Conservation (phyloP, 331 rosid genomes). For the Stylosanthes scabra region DNA sequence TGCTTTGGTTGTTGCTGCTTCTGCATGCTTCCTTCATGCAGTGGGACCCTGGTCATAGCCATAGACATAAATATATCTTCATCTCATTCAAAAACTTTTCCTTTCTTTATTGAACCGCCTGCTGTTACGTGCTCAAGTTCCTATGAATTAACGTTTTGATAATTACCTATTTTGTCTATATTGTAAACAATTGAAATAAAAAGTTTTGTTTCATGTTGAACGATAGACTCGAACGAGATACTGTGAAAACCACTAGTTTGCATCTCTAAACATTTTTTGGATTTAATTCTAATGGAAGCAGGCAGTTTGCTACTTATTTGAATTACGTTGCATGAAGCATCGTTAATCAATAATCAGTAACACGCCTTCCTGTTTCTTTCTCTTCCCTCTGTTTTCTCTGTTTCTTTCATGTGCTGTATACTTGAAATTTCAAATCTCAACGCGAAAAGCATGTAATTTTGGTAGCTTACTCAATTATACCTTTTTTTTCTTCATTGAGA, state of each 20-base stretch:
- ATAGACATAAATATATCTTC: neutral
- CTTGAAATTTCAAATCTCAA: neutral
- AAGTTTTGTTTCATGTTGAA: too few species aligned
- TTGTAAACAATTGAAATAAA: too few species aligned
- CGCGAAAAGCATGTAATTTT: too few species aligned
- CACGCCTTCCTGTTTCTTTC: neutral
- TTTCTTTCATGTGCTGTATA: too few species aligned
- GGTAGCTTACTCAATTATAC: too few species aligned
- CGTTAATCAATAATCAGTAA: neutral
- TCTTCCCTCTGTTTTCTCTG: neutral
- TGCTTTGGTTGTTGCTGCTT: slow-evolving; percentile 63
- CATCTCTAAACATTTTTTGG: too few species aligned
- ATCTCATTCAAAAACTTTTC: neutral
- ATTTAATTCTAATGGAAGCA: too few species aligned
- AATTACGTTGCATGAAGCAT: neutral
- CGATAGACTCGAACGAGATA: too few species aligned
- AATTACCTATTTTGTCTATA: neutral
- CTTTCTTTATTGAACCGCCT: neutral
- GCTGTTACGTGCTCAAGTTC: neutral
- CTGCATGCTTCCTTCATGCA: slow-evolving; percentile 62
- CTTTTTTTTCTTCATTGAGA: too few species aligned
- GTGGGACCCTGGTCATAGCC: slow-evolving; percentile 2
- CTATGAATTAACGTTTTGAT: neutral
- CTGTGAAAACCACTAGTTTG: too few species aligned
- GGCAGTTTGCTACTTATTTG: too few species aligned